Percentiles rank a stretch among this genome's conserved stretches.
Evolutionary conservation across 345 rosid species (phyloP).

Genomic region (Camelina sativa): DNA sequence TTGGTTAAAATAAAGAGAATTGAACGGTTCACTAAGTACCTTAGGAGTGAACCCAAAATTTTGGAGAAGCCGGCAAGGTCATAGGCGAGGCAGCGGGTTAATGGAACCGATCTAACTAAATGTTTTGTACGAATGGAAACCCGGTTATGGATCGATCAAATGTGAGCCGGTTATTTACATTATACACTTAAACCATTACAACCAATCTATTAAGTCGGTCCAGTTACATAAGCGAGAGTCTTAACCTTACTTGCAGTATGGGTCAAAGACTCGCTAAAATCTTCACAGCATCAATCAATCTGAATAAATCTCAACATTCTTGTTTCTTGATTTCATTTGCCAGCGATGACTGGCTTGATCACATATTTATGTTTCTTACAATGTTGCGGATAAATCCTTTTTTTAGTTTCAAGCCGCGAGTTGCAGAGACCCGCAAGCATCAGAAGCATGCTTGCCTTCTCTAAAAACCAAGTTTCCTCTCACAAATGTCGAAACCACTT

Average conservation of each 20-base stretch:
- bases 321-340: neutral
- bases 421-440: conserved; percentile 76
- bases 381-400: neutral
- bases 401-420: conserved; percentile 51
- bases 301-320: neutral
- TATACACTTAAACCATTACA: neutral
- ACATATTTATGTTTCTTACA: conserved; percentile 17
- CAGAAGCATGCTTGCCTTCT: conserved; percentile 78
- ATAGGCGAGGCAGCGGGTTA: too few species aligned
- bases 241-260: too few species aligned
- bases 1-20: too few species aligned
- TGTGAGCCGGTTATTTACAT: neutral
- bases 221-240: too few species aligned
- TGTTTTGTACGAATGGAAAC: too few species aligned
- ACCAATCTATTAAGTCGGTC: neutral
- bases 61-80: too few species aligned
- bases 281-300: neutral
- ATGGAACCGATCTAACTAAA: too few species aligned
- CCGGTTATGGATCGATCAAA: neutral
- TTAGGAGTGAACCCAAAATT: too few species aligned
- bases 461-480: conserved; percentile 89
- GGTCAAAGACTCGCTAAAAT: neutral
- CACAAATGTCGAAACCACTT: conserved; percentile 79
- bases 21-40: too few species aligned
- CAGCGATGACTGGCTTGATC: neutral